Conservation (phyloP, 2,329 filamentous ascomycete genomes). For the Colletotrichum falcatum region DNA sequence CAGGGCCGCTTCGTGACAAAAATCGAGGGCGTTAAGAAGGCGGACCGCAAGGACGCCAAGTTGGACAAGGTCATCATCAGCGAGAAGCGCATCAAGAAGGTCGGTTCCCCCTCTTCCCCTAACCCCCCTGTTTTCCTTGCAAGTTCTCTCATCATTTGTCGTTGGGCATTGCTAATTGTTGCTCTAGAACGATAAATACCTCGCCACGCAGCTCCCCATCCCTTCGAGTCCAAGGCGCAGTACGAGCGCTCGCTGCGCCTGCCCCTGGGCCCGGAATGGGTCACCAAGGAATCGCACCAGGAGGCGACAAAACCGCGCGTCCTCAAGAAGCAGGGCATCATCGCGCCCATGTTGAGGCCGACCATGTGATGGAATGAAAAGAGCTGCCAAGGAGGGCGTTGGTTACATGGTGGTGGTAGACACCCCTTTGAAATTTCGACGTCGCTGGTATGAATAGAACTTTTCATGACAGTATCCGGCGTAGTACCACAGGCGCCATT, state of each 20-base stretch:
- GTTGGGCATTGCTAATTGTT: neutral
- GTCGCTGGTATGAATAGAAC: conserved; percentile 2
- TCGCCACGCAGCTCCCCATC: conserved; percentile 88
- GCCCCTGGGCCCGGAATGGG: conserved; percentile 94
- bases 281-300: conserved; percentile 96
- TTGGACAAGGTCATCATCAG: conserved; percentile 90
- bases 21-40: conserved; percentile 78
- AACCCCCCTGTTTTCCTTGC: neutral
- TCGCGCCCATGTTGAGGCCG: conserved; percentile 88
- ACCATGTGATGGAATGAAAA: conserved; percentile 48
- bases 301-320: conserved; percentile 88
- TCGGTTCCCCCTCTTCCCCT: conserved; percentile 52
- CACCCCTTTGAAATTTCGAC: neutral
- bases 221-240: conserved; percentile 88
- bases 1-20: conserved; percentile 73
- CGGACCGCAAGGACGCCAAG: conserved; percentile 84
- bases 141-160: conserved; percentile 19
- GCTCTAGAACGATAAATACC: conserved; percentile 82
- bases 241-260: conserved; percentile 90
- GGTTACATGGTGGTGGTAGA: neutral
- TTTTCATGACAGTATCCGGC: conserved; percentile 7
- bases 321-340: conserved; percentile 90
- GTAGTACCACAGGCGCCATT: neutral
- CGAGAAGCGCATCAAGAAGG: conserved; percentile 91
- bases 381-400: neutral